These are phyloP conservation scores for Candida sphagnicola DNA, from an alignment of 805 yeast genomes.

Conservation along the genomic window DNA sequence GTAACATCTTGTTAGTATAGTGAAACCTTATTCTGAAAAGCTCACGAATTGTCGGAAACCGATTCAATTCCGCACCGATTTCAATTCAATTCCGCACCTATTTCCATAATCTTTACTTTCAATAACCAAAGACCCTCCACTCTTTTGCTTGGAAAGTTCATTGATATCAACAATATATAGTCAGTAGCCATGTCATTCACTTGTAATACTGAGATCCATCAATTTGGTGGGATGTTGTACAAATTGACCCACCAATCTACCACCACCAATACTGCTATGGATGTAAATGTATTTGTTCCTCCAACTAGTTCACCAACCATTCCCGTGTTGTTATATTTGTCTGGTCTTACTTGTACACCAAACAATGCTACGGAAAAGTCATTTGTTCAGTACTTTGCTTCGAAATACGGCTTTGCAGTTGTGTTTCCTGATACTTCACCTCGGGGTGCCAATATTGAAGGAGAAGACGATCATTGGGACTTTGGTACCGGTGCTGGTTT, in stretches of 20 bases:
- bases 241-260: slow-evolving; percentile 74
- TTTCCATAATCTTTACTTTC: no score
- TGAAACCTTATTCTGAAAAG: no score
- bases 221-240: slow-evolving; percentile 71
- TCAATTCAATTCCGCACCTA: no score
- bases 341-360: slow-evolving; percentile 93
- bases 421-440: slow-evolving; percentile 98
- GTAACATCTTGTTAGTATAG: no score
- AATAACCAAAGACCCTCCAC: no score
- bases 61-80: no score
- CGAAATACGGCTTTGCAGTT: slow-evolving; percentile 77
- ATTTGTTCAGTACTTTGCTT: slow-evolving; percentile 75
- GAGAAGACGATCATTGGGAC: slow-evolving; percentile 84
- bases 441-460: slow-evolving; percentile 70
- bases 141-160: no score
- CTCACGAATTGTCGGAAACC: no score
- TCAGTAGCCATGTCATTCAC: slow-evolving; percentile 51
- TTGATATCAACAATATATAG: no score
- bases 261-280: slow-evolving; percentile 68
- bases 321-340: slow-evolving; percentile 76
- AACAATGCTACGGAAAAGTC: slow-evolving; percentile 94
- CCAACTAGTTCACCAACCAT: slow-evolving; percentile 34
- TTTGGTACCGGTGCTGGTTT: slow-evolving; percentile 96
- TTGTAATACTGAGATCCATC: slow-evolving; percentile 49
- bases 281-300: slow-evolving; percentile 81